These are phyloP conservation scores for Mycothermus thermophilus DNA, from an alignment of 495 filamentous ascomycete species.

Conservation along the genomic window DNA sequence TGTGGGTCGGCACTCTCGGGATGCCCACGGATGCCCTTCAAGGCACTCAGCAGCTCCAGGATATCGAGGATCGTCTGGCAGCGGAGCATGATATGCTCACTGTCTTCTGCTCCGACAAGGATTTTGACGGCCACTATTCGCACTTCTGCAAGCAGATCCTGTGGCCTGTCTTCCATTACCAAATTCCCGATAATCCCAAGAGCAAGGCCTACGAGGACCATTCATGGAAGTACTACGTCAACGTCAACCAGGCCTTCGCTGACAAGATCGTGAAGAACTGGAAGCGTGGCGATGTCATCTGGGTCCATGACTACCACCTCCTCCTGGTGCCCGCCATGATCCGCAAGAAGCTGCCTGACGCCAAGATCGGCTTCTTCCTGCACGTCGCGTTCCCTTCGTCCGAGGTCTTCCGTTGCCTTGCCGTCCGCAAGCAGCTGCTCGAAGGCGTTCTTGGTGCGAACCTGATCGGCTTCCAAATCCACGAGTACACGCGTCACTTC, in stretches of 20 bases:
- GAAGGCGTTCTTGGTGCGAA: conserved; percentile 87
- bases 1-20: conserved; percentile 82
- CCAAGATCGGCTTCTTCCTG: conserved; percentile 87
- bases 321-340: conserved; percentile 87
- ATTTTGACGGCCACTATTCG: conserved; percentile 82
- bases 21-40: conserved; percentile 78
- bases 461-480: conserved; percentile 80
- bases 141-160: conserved; percentile 89
- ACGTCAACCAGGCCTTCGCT: conserved; percentile 79
- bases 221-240: conserved; percentile 87
- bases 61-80: conserved; percentile 65
- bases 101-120: conserved; percentile 72
- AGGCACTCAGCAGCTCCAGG: conserved; percentile 51
- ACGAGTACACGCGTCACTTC: conserved; percentile 86
- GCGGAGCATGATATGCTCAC: conserved; percentile 67
- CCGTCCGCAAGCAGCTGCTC: conserved; percentile 67
- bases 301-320: conserved; percentile 91
- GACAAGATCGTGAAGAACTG: conserved; percentile 79
- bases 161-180: conserved; percentile 90
- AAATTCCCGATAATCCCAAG: conserved; percentile 91
- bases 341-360: conserved; percentile 71
- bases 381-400: conserved; percentile 92
- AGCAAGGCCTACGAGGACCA: conserved; percentile 96
- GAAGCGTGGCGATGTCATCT: conserved; percentile 80
- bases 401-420: conserved; percentile 83